These are phyloP conservation scores for Xylariaceae sp. DNA, from an alignment of 2,329 filamentous ascomycete species.

Conservation along the genomic window DNA sequence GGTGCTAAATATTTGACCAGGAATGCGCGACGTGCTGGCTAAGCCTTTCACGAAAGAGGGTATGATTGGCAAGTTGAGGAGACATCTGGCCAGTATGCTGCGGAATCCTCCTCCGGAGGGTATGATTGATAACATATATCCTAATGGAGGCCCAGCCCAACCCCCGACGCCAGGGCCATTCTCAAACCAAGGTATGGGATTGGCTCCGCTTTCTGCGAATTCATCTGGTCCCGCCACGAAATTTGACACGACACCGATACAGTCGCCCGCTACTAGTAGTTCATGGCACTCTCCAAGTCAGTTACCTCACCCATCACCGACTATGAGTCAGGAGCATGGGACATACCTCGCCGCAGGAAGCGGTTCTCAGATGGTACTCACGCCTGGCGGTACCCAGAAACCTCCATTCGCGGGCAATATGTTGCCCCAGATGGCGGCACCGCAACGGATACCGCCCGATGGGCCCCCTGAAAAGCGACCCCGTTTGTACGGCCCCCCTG, in stretches of 20 bases:
- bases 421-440: constrained; percentile 33
- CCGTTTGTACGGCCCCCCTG: constrained; percentile 41
- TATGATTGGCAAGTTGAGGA: constrained; percentile 79
- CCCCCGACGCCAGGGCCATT: constrained; percentile 32
- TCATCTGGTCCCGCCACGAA: constrained; percentile 38
- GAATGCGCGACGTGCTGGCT: constrained; percentile 95
- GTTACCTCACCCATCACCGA: constrained; percentile 45
- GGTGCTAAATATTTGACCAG: constrained; percentile 40
- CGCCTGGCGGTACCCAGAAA: constrained; percentile 35
- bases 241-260: constrained; percentile 51
- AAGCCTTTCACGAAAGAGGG: constrained; percentile 93
- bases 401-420: constrained; percentile 36
- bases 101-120: constrained; percentile 52
- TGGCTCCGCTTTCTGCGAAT: constrained; percentile 30
- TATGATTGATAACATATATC: constrained; percentile 30
- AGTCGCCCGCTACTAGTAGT: constrained; percentile 44
- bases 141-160: constrained; percentile 28
- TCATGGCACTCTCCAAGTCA: constrained; percentile 50
- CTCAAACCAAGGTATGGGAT: constrained; percentile 31
- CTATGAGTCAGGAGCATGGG: constrained; percentile 40
- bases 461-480: constrained; percentile 49
- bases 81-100: constrained; percentile 78
- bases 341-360: constrained; percentile 41
- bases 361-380: constrained; percentile 36
- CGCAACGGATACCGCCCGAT: constrained; percentile 33